These are phyloP conservation scores for Trichoderma breve DNA, from an alignment of 2,329 filamentous ascomycete species.

Conservation along the genomic window DNA sequence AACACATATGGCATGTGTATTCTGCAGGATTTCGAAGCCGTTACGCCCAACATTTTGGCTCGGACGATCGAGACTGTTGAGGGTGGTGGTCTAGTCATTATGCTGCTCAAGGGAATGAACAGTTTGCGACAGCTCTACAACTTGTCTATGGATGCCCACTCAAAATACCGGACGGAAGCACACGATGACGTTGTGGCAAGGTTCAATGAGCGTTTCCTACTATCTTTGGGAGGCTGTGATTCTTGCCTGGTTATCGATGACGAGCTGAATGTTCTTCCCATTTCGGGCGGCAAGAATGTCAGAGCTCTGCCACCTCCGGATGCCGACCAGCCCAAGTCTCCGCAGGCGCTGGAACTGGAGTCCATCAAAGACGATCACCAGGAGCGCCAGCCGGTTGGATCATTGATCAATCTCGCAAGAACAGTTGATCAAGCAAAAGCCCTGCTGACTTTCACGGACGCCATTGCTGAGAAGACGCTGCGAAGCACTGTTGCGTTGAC, in stretches of 20 bases:
- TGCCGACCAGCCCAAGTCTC: conserved; percentile 68
- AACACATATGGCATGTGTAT: conserved; percentile 99
- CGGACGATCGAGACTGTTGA: conserved; percentile 97
- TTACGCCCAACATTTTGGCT: conserved; percentile 95
- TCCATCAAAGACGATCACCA: conserved; percentile 82
- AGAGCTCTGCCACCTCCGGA: conserved; percentile 76
- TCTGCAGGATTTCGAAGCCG: conserved; percentile 93
- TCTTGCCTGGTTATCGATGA: conserved; percentile 96
- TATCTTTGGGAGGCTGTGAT: conserved; percentile 92
- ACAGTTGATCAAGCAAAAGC: conserved; percentile 97
- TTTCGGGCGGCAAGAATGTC: conserved; percentile 91
- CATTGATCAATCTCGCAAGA: conserved; percentile 77
- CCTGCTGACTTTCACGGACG: conserved; percentile 92
- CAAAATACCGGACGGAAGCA: conserved; percentile 92
- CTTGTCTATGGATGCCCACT: conserved; percentile 96
- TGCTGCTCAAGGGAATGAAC: conserved; percentile 93
- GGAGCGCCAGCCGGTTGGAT: conserved; percentile 82
- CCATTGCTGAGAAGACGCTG: conserved; percentile 92
- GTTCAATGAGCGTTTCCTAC: conserved; percentile 96
- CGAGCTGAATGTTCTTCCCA: conserved; percentile 93
- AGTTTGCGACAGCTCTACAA: conserved; percentile 97
- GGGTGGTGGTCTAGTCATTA: conserved; percentile 84
- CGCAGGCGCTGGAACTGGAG: conserved; percentile 72
- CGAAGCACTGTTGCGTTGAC: conserved; percentile 91
- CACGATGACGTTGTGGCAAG: conserved; percentile 91